phyloP scores from a whole-genome alignment of 495 filamentous ascomycete species.

The Peziza echinospora region DNA sequence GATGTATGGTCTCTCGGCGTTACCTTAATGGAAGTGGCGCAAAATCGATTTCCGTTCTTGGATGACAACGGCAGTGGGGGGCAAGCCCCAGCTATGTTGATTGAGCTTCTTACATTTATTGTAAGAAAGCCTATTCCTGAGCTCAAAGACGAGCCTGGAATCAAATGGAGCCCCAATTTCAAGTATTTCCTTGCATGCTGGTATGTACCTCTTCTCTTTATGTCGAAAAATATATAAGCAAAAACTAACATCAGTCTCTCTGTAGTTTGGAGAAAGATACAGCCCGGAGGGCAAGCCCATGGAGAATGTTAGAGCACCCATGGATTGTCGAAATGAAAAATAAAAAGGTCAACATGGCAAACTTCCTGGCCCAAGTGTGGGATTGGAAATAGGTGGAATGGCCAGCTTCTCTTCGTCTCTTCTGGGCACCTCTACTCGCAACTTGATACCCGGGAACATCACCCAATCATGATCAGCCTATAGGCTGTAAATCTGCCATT shows the following conservation, averaged over 20 bases:
- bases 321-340: constrained; percentile 92
- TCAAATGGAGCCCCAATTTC: constrained; percentile 86
- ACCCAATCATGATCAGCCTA: too few species aligned
- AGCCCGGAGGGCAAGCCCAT: constrained; percentile 65
- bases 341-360: constrained; percentile 91
- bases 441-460: too few species aligned
- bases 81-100: constrained; percentile 39
- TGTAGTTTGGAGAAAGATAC: constrained; percentile 82
- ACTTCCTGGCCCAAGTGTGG: constrained; percentile 84
- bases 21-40: constrained; percentile 87
- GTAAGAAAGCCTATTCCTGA: constrained; percentile 89
- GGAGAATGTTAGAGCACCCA: constrained; percentile 97
- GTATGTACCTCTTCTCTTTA: constrained; percentile 36
- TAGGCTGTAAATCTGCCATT: too few species aligned
- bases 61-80: constrained; percentile 33
- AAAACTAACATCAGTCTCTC: too few species aligned
- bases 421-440: too few species aligned
- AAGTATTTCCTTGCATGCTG: constrained; percentile 99
- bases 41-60: constrained; percentile 95
- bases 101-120: constrained; percentile 91
- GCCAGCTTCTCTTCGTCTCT: too few species aligned
- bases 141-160: constrained; percentile 80
- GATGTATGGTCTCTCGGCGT: constrained; percentile 97
- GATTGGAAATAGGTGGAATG: constrained; percentile 57
- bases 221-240: neutral